Base-by-base conservation (phyloP, 2,329 filamentous ascomycete genomes). In the Xylaria sp. region DNA sequence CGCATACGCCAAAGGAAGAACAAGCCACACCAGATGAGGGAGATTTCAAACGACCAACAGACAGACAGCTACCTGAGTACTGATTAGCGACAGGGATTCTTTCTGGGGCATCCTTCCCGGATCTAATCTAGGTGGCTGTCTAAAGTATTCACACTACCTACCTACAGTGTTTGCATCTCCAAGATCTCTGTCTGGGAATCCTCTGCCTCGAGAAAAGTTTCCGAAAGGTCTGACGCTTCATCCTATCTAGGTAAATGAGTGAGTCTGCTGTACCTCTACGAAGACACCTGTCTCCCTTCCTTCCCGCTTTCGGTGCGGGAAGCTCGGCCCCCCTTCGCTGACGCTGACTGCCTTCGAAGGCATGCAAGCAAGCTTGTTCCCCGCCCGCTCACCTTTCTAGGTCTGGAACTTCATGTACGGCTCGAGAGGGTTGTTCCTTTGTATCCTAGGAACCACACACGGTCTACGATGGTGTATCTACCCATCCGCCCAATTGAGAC, bases 401-500 rank as follows among this genome's bases (percentile, higher is more conserved):
- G 39, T 58, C 23, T 18, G 13, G 52, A 59, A 25, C 18, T 52
- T 65, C 55, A 61, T 61, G 63, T 52, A 28, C 28, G 46, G 2
- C 28, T 62, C 41, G 64, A 62, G 49, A 66, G 23, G 15, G 57
- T 57, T 36, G n/a, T 25, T 49, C 46, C 46, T 49, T 25, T 20
- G 33, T 36, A 8, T 46, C 18, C 13, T 5, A 49, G 46, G 46
- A 49, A 49, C 23, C 46, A n/a, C 41, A 23, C 7, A 3, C n/a
- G 10, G 46, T 25, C 46, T 48, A 20, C 18, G 13, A 33, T 49
- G 25, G 41, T 43, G 18, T 43, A 15, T 18, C 10, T 13, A 46
- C 13, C 15, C 18, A 46, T 46, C 15, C 18, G 4, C 41, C 41
- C 18, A n/a, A 46, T 46, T 46, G 6, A n/a, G 15, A 15, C 6